Conservation (phyloP, 2,329 filamentous ascomycete genomes). For the Cylindrodendrum hubeiense region DNA sequence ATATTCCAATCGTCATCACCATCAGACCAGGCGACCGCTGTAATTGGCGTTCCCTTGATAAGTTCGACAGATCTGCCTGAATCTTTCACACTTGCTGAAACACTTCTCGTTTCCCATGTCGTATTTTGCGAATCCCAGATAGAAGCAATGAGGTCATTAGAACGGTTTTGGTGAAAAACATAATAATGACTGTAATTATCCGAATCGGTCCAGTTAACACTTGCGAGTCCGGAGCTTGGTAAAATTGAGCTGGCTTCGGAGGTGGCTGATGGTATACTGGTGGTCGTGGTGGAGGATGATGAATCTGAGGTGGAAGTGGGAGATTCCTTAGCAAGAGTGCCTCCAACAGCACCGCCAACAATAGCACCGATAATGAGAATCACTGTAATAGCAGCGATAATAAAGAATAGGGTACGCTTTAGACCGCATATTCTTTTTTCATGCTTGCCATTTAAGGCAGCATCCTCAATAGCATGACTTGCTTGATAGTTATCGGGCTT, state of each 20-base stretch:
- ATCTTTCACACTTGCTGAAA: background rate
- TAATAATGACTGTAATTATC: background rate
- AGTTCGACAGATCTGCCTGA: background rate
- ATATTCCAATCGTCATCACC: no score
- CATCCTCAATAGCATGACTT: no score
- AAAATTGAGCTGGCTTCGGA: no score
- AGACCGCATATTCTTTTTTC: constrained; percentile 18
- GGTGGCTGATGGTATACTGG: no score
- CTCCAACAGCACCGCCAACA: constrained; percentile 9
- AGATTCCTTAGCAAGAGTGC: background rate
- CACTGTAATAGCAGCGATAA: background rate
- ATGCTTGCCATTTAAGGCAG: no score
- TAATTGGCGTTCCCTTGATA: background rate
- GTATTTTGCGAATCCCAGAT: background rate
- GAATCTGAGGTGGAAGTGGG: background rate
- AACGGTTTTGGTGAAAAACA: background rate
- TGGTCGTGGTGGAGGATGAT: no score
- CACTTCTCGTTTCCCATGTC: background rate
- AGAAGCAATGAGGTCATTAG: background rate
- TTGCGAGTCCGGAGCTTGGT: background rate
- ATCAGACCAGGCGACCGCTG: background rate
- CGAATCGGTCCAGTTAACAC: background rate
- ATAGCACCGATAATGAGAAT: constrained; percentile 9
- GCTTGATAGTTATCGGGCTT: no score
- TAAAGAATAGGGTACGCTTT: constrained; percentile 1